phyloP scores from a whole-genome alignment of 441 rosid species.

The Eruca vesicaria region DNA sequence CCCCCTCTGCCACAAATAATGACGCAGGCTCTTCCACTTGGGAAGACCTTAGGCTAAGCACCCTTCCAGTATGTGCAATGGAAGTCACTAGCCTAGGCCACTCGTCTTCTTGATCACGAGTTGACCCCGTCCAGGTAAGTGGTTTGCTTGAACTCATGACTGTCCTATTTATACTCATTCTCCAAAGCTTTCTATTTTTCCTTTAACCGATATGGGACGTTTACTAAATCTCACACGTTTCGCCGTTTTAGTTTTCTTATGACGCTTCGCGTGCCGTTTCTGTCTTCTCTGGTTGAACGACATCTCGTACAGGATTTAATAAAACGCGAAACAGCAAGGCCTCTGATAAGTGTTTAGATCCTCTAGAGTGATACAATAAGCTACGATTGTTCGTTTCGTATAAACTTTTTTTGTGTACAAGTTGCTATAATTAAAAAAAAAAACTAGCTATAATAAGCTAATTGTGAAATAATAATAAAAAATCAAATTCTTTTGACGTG shows the following conservation, averaged over 20 bases:
- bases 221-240: background rate
- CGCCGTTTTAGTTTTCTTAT: background rate
- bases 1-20: slow-evolving; percentile 76
- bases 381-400: no score
- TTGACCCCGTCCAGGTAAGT: slow-evolving; percentile 43
- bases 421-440: no score
- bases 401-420: no score
- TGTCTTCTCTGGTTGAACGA: background rate
- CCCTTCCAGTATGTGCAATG: slow-evolving; percentile 34
- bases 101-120: slow-evolving; percentile 33
- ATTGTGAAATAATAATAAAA: background rate
- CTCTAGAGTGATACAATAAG: background rate
- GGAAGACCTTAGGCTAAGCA: slow-evolving; percentile 39
- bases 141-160: background rate
- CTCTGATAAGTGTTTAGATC: background rate
- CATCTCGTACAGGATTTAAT: background rate
- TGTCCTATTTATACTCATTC: no score
- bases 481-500: background rate
- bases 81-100: slow-evolving; percentile 38
- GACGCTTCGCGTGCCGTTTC: no score
- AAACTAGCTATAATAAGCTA: no score
- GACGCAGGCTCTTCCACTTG: slow-evolving; percentile 50
- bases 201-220: no score
- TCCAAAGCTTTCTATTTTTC: no score
- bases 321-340: background rate